These are phyloP conservation scores for Leptosphaerulina australis DNA, from an alignment of 2,329 filamentous ascomycete species.

Conservation along the genomic window DNA sequence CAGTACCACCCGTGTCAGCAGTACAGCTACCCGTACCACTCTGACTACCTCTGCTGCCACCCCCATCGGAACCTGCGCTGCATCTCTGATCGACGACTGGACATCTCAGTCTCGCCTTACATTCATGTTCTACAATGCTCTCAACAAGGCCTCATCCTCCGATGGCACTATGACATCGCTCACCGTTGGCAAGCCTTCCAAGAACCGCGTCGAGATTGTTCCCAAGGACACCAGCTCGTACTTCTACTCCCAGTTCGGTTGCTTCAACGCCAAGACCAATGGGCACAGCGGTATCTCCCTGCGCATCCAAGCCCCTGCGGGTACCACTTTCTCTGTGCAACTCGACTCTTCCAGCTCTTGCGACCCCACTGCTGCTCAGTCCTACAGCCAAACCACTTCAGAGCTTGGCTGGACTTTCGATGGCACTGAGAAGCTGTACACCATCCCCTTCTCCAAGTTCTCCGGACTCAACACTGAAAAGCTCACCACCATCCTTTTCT, in stretches of 20 bases:
- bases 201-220: conserved; percentile 59
- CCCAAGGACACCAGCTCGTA: conserved; percentile 59
- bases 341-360: conserved; percentile 57
- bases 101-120: conserved; percentile 66
- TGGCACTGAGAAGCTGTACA: conserved; percentile 65
- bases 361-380: conserved; percentile 48
- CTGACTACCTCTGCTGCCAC: conserved; percentile 17
- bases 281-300: conserved; percentile 62
- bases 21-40: conserved; percentile 10
- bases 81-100: conserved; percentile 64
- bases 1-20: conserved; percentile 2
- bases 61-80: conserved; percentile 49
- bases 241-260: conserved; percentile 64
- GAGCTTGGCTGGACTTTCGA: conserved; percentile 66
- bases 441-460: conserved; percentile 62
- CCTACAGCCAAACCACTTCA: conserved; percentile 50
- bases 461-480: conserved; percentile 58
- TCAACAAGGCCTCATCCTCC: conserved; percentile 62
- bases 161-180: conserved; percentile 64
- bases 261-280: conserved; percentile 56
- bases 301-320: conserved; percentile 60
- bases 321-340: conserved; percentile 60
- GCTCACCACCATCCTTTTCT: conserved; percentile 60
- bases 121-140: conserved; percentile 66
- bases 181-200: conserved; percentile 55